Conservation (phyloP, 495 filamentous ascomycete species). For the Cudoniella acicularis region DNA sequence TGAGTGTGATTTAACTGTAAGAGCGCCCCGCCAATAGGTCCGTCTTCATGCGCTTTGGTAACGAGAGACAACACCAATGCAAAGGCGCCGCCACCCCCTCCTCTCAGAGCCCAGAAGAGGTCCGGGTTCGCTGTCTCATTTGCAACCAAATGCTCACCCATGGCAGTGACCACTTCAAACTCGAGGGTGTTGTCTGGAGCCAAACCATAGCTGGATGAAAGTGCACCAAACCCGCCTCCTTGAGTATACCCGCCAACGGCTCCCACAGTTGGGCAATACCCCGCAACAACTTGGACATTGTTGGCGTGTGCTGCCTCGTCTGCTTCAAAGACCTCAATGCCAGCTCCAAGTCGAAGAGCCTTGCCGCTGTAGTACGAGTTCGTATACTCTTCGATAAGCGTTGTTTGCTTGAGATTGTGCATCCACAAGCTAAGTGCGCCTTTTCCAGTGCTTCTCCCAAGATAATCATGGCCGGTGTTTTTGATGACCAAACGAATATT, state of each 20-base stretch:
- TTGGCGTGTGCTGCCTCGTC: slow-evolving; percentile 39
- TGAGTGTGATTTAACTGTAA: slow-evolving; percentile 25
- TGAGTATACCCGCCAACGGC: slow-evolving; percentile 47
- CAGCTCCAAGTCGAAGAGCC: slow-evolving; percentile 46
- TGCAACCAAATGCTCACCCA: not conserved
- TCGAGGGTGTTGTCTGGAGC: slow-evolving; percentile 5
- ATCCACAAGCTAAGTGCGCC: slow-evolving; percentile 50
- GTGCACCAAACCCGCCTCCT: slow-evolving; percentile 42
- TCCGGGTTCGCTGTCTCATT: slow-evolving; percentile 5
- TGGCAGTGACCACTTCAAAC: slow-evolving; percentile 25
- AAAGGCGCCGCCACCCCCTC: slow-evolving; percentile 55
- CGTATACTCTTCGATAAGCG: slow-evolving; percentile 37
- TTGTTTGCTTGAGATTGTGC: slow-evolving; percentile 45
- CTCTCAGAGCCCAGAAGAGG: slow-evolving; percentile 35
- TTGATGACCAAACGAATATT: slow-evolving; percentile 40
- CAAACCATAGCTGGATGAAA: slow-evolving; percentile 8
- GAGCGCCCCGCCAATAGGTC: slow-evolving; percentile 16
- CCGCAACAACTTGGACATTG: slow-evolving; percentile 48
- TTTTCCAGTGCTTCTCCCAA: slow-evolving; percentile 47
- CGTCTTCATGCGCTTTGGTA: slow-evolving; percentile 32
- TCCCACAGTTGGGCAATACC: slow-evolving; percentile 48
- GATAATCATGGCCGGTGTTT: slow-evolving; percentile 45
- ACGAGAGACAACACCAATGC: slow-evolving; percentile 48
- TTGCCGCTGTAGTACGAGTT: slow-evolving; percentile 38
- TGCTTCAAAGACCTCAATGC: slow-evolving; percentile 52